Base-by-base conservation (phyloP, 805 yeast species). In the Sporopachydermia quercuum region DNA sequence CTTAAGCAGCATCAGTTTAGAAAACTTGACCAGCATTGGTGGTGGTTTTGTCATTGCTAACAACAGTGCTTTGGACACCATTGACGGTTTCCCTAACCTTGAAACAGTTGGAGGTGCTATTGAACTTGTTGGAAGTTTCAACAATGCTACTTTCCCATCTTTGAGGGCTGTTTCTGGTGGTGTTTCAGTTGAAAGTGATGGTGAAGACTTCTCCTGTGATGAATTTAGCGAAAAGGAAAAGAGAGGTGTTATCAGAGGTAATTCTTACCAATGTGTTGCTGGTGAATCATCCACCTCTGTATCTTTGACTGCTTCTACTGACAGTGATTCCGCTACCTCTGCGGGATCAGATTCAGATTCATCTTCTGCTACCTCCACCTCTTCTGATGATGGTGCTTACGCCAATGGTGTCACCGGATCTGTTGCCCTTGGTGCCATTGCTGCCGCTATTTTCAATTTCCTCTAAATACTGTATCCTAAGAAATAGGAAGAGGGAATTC, bases 11-110 rank as follows among this genome's bases (percentile, higher is more conserved):
- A 49, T 82, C 44, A 75, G 78, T 49, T 79, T 85, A 70, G 66
- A 81, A 39, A 60, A 70, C 57, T 74, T 91, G 63, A 68, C 76
- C 45, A 48, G 71, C 38, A 67, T 91, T 54, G 93, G 89, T 60
- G 97, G 98, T 74, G 98, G 96, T 63, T 82, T 91, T 62, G 78
- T 73, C 53, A 67, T 91, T 57, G 75, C 82, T 47, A 84, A 86
- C 76, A 91, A 91, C 80, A 65, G 83, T 48, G 62, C 70, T 41
- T 76, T 89, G 58, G 61, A 57, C 38, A 52, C 69, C 43, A 67
- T 89, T 57, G 67, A 68, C 43, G 89, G 85, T 57, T 83, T 91
- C 75, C 76, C 77, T 51, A 57, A 68, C 48, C 70, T 91, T 55
- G 62, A 68, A 58, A 62, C 81, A 44, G 74, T 89, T 53, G 83